A percentile compares a stretch with the other conserved stretches of the same genome.
These are phyloP conservation scores for Phytopythium litorale DNA, from an alignment of 352 stramenopile species.

Conservation along the genomic window DNA sequence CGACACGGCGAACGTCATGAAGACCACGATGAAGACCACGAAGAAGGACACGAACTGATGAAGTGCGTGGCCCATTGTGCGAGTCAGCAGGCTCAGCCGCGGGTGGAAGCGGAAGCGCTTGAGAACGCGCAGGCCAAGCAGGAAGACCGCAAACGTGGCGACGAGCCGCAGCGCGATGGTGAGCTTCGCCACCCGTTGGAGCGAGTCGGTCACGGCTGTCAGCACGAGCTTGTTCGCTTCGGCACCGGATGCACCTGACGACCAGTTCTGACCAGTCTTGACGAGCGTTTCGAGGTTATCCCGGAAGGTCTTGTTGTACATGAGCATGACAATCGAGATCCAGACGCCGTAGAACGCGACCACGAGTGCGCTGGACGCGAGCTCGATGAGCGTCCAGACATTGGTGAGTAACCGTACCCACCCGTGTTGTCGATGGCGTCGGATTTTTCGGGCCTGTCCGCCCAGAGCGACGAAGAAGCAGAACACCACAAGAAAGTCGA, in stretches of 20 bases:
- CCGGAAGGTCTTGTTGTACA: conserved; percentile 29
- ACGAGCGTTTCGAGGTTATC: conserved; percentile 36
- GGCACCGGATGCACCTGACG: conserved; percentile 13
- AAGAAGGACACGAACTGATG: conserved; percentile 41
- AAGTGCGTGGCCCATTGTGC: conserved; percentile 34
- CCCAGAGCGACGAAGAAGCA: conserved; percentile 22
- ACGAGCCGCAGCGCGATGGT: conserved; percentile 24
- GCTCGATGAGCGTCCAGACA: conserved; percentile 19
- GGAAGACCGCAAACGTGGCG: conserved; percentile 20
- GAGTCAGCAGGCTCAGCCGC: conserved; percentile 37
- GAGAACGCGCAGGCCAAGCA: conserved; percentile 28
- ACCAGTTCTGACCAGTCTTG: conserved; percentile 28
- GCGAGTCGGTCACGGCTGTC: conserved; percentile 21
- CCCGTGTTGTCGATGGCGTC: conserved; percentile 9
- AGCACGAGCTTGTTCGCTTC: conserved; percentile 9
- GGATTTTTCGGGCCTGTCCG: conserved; percentile 18
- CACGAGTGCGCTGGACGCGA: conserved; percentile 3
- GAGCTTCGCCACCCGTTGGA: conserved; percentile 19
- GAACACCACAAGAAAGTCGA: conserved; percentile 32
- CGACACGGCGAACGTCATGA: conserved; percentile 38
- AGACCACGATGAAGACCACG: conserved; percentile 46
- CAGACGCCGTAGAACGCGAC: conserved; percentile 31
- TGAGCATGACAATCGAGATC: conserved; percentile 26
- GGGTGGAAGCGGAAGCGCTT: conserved; percentile 41
- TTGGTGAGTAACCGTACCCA: conserved; percentile 5